Evolutionary conservation across 73 alveolate species (phyloP).

Genomic region (Breviolum minutum): DNA sequence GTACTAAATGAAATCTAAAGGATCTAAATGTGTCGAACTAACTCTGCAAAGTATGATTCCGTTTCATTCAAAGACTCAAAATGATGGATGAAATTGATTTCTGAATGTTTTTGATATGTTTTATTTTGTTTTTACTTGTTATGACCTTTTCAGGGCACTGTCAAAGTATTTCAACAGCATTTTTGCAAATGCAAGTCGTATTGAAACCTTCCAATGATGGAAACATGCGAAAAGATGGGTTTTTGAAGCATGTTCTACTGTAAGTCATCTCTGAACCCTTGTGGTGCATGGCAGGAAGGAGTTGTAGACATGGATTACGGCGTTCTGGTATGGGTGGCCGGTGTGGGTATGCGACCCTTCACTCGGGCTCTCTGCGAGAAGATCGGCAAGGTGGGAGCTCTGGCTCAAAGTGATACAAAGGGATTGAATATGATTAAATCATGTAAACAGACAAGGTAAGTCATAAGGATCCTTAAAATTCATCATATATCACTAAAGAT

Average conservation of each 20-base stretch:
- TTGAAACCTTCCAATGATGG: not conserved
- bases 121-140: not conserved
- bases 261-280: not conserved
- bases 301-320: conserved; percentile 84
- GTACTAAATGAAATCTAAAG: no score
- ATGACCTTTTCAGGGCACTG: not conserved
- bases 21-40: no score
- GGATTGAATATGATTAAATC: not conserved
- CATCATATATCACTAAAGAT: no score
- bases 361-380: conserved; percentile 83
- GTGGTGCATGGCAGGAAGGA: conserved; percentile 26
- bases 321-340: conserved; percentile 87
- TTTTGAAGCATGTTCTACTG: not conserved
- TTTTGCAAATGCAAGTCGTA: no score
- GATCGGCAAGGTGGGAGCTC: conserved; percentile 54
- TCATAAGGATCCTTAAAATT: not conserved
- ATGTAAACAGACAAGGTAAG: not conserved
- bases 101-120: not conserved
- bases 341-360: conserved; percentile 94
- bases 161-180: no score
- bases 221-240: not conserved
- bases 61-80: no score
- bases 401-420: not conserved
- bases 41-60: no score
- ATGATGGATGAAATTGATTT: no score